Evolutionary conservation across 106 monocot species (phyloP), one percentile per base, ranked within the genome.

Genomic region (Phalaenopsis equestris): DNA sequence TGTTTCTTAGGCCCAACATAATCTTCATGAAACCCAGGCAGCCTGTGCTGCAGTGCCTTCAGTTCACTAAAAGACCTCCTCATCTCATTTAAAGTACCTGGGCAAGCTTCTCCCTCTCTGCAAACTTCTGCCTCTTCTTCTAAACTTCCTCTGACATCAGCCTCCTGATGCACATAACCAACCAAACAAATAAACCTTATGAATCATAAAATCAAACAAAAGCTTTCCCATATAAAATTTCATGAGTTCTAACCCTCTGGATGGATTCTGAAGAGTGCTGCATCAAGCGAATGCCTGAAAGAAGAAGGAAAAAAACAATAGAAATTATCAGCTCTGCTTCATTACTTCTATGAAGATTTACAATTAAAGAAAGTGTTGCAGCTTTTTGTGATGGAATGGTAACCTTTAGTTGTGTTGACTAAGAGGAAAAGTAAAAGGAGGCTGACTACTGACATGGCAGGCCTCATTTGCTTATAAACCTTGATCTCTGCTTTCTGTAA

Each of bases 1-100:
- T 81, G 75, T 45, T 81, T 56, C 58, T 46, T 74, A 76, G 81
- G 75, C 16, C 81, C 81, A 81, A 45, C 74, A 42, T 81, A 81
- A 76, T 81, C 81, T 42, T 81, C 81, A 64, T 81, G 81, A 81
- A 81, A 76, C 75, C 56, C 55, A 15, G 75, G 81, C 24, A 75
- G 23, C 43, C 45, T 76, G 43, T 75, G 75, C 15, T 76, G 45
- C 0, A 43, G 24, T 80, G 30, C 61, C 18, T 41, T 43, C 9
- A 37, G 16, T 42, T 21, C 45, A 37, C 67, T 83, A 79, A 56
- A 79, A 58, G 55, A 79, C 14, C 49, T 79, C 67, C 70, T 30
- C 10, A 30, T 70, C 1, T 30, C 30, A 15, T 70, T 70, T 70
- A 43, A 4, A 6, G 42, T 74, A 74, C 42, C 73, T 74, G 73